Conservation (phyloP, 2,329 filamentous ascomycete species). For the Penicillium rolfsii region DNA sequence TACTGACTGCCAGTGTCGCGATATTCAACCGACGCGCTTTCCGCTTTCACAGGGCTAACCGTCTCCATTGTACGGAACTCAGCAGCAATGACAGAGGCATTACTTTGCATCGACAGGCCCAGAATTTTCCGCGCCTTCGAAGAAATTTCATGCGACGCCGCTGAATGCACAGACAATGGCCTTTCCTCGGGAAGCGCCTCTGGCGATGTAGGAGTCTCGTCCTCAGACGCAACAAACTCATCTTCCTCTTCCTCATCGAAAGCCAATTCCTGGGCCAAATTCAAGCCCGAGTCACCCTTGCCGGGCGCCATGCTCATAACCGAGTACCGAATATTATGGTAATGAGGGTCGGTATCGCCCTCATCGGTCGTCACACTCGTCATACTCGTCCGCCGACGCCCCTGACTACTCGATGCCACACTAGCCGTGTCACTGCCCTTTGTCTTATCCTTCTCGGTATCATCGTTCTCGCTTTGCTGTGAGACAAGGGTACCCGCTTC, state of each 20-base stretch:
- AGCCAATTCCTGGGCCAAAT: slow-evolving; percentile 86
- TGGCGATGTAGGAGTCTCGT: slow-evolving; percentile 63
- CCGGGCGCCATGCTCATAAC: slow-evolving; percentile 62
- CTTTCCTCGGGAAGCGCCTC: slow-evolving; percentile 50
- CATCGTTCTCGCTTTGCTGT: slow-evolving; percentile 62
- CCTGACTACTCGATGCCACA: slow-evolving; percentile 69
- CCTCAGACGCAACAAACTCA: slow-evolving; percentile 61
- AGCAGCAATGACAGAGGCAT: slow-evolving; percentile 30
- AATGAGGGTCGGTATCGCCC: slow-evolving; percentile 52
- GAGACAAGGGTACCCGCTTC: slow-evolving; percentile 35
- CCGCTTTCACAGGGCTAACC: slow-evolving; percentile 57
- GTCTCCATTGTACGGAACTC: slow-evolving; percentile 28
- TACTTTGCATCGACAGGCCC: slow-evolving; percentile 46
- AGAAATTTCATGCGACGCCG: slow-evolving; percentile 39
- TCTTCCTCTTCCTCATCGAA: slow-evolving; percentile 75
- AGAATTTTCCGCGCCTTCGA: slow-evolving; percentile 52
- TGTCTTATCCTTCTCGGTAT: slow-evolving; percentile 62
- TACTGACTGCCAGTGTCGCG: slow-evolving; percentile 78
- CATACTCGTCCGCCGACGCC: slow-evolving; percentile 61
- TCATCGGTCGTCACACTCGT: slow-evolving; percentile 57
- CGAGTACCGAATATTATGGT: slow-evolving; percentile 70
- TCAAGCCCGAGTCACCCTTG: slow-evolving; percentile 66
- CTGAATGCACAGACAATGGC: slow-evolving; percentile 46
- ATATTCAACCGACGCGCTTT: slow-evolving; percentile 58
- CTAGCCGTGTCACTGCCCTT: slow-evolving; percentile 71